Conservation (phyloP, 116 monocot genomes). For the Papilionanthe hybrid region DNA sequence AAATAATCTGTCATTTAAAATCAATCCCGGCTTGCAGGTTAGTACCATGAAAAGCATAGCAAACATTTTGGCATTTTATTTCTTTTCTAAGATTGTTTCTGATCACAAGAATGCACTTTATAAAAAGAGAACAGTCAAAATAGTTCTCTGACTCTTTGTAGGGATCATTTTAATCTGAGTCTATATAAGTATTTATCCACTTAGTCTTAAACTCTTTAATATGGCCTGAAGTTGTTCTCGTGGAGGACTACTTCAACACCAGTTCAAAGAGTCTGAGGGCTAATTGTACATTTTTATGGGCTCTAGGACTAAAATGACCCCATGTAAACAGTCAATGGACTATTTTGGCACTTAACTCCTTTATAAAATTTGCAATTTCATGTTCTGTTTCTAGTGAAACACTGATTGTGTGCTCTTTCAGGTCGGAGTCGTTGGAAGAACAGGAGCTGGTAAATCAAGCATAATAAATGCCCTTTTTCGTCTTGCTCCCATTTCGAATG, state of each 20-base stretch:
- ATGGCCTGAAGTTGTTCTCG: too few species aligned
- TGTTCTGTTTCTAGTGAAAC: not conserved
- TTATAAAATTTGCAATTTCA: not conserved
- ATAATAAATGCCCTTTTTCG: constrained; percentile 95
- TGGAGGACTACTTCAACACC: too few species aligned
- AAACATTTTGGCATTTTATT: not conserved
- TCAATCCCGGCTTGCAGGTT: constrained; percentile 76
- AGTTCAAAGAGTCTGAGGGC: too few species aligned
- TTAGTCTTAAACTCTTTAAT: too few species aligned
- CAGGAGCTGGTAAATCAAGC: constrained; percentile 96
- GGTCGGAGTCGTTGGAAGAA: constrained; percentile 96
- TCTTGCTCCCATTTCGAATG: constrained; percentile 63
- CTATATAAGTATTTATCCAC: too few species aligned
- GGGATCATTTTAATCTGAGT: too few species aligned
- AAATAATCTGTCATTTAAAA: constrained; percentile 70
- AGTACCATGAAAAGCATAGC: constrained; percentile 1
- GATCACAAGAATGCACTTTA: not conserved
- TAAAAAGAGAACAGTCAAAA: not conserved
- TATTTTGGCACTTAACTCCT: too few species aligned
- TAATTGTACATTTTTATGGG: too few species aligned
- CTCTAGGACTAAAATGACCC: too few species aligned
- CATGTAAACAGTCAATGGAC: too few species aligned
- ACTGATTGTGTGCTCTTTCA: constrained; percentile 15
- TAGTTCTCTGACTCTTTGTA: too few species aligned
- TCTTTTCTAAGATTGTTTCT: not conserved